A percentile compares a stretch with the other conserved stretches of the same genome.
phyloP scores from a whole-genome alignment of 768 basidiomycete genomes.

The Amylocystis lapponica region DNA sequence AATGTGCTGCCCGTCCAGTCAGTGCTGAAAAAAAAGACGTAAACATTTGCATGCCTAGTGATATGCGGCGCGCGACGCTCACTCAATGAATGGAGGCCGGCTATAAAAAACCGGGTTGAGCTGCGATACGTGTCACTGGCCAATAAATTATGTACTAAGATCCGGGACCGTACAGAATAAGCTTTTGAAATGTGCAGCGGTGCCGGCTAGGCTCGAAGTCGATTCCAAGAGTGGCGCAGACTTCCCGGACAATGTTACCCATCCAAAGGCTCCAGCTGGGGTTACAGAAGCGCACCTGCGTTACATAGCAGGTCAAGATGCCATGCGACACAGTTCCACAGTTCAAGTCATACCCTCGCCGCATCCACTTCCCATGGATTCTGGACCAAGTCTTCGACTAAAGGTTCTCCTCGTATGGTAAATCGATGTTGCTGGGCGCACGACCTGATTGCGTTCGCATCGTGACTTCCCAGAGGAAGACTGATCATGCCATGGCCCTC shows the following conservation, averaged over 20 bases:
- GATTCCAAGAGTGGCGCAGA: constrained; percentile 35
- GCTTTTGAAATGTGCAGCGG: constrained; percentile 38
- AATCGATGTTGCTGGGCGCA: constrained; percentile 36
- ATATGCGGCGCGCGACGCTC: constrained; percentile 11
- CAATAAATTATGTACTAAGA: constrained; percentile 37
- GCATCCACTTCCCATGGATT: constrained; percentile 50
- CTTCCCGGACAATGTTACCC: constrained; percentile 21
- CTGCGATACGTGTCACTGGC: constrained; percentile 1
- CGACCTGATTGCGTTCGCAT: constrained; percentile 34
- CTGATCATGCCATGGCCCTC: constrained; percentile 37
- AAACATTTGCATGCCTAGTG: background rate
- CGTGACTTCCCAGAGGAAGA: constrained; percentile 35
- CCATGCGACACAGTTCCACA: background rate
- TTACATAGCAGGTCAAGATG: background rate
- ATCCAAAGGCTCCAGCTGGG: constrained; percentile 35
- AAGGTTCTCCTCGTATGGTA: constrained; percentile 36
- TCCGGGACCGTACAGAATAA: constrained; percentile 42
- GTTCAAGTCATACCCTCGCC: constrained; percentile 9
- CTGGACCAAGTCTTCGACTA: constrained; percentile 38
- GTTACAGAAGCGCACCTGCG: constrained; percentile 35
- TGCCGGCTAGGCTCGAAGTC: constrained; percentile 21
- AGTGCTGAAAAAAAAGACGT: constrained; percentile 27
- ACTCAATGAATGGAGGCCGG: constrained; percentile 44
- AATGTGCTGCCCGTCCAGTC: constrained; percentile 45
- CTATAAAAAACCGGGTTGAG: constrained; percentile 29